Conservation (phyloP, 225 moss, liverwort and hornwort genomes). For the Pleurozium schreberi region DNA sequence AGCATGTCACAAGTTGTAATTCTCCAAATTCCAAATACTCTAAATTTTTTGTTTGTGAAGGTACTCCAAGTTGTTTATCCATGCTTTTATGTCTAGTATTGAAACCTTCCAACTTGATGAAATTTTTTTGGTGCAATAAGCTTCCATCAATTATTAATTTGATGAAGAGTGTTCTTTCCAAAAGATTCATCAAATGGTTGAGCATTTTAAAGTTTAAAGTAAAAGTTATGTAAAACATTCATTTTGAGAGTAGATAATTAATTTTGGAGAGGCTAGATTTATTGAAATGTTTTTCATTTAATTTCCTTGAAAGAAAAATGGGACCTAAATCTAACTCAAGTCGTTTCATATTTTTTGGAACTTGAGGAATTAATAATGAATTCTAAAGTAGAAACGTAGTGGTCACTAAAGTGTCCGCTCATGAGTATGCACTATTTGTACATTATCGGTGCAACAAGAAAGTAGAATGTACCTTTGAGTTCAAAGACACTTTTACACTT, state of each 20-base stretch:
- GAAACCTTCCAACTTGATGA: neutral
- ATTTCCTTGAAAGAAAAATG: neutral
- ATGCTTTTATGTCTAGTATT: neutral
- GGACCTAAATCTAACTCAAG: neutral
- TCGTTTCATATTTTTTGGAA: neutral
- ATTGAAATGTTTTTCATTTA: neutral
- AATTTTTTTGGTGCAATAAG: neutral
- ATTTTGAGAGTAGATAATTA: neutral
- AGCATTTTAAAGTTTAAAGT: neutral
- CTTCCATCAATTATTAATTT: neutral
- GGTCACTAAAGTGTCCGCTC: neutral
- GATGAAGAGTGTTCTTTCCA: neutral
- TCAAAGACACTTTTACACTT: too few relatives aligned
- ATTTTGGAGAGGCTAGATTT: neutral
- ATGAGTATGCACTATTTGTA: neutral
- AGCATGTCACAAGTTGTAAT: accelerated
- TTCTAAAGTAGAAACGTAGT: neutral
- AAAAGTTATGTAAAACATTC: accelerated
- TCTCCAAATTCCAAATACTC: neutral
- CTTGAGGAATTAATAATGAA: neutral
- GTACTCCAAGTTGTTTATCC: too few relatives aligned
- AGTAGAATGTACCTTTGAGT: neutral
- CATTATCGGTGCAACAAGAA: neutral
- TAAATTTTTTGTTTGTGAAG: too few relatives aligned
- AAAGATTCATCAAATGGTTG: neutral